Conservation (phyloP, 441 rosid species). For the Adansonia rubrostipa region DNA sequence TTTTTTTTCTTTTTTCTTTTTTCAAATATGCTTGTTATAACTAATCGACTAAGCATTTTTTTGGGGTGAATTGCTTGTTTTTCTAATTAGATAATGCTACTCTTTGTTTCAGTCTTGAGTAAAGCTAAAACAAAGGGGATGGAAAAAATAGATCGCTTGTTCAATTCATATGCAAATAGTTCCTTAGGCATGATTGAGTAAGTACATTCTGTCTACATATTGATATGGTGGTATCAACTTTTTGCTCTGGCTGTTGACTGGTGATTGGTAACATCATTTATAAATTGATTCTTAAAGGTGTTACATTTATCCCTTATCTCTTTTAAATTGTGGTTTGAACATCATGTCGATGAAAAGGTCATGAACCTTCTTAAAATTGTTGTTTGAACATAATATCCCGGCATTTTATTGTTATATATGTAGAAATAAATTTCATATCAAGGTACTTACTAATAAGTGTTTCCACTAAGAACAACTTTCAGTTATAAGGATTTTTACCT, state of each 20-base stretch:
- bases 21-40: neutral
- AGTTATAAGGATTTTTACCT: neutral
- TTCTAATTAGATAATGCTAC: constrained; percentile 21
- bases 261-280: neutral
- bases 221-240: neutral
- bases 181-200: constrained; percentile 53
- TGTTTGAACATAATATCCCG: neutral
- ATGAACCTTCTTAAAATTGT: neutral
- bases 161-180: constrained; percentile 45
- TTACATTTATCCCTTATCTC: neutral
- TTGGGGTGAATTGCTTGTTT: neutral
- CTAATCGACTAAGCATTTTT: constrained; percentile 8
- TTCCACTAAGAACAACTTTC: neutral
- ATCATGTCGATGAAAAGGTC: neutral
- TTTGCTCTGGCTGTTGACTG: neutral
- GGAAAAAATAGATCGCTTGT: constrained; percentile 40
- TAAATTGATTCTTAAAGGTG: neutral
- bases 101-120: constrained; percentile 28
- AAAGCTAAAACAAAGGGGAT: constrained; percentile 40
- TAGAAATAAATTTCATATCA: neutral
- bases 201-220: constrained; percentile 24
- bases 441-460: neutral
- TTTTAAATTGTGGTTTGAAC: neutral
- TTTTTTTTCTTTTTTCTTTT: too few species aligned
- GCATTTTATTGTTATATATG: neutral